phyloP scores from a whole-genome alignment of 805 yeast species.

The Candida namnaoensis region DNA sequence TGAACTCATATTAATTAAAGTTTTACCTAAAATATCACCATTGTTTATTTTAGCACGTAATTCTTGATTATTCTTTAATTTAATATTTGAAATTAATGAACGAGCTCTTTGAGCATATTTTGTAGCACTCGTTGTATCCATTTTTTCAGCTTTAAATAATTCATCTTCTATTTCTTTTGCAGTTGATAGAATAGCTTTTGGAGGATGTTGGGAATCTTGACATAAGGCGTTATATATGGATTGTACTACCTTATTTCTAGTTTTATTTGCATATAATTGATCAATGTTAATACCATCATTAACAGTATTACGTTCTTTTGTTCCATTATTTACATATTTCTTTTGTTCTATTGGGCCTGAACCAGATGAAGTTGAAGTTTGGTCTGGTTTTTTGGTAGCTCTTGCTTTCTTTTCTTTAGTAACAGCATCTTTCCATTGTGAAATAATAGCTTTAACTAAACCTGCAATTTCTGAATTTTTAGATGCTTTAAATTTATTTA shows the following conservation, averaged over 20 bases:
- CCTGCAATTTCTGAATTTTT: conserved; percentile 56
- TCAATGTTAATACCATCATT: conserved; percentile 72
- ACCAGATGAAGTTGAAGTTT: no score
- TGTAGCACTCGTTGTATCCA: conserved; percentile 40
- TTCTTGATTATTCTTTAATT: conserved; percentile 85
- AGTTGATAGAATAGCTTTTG: conserved; percentile 50
- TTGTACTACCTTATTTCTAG: conserved; percentile 76
- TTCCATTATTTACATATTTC: conserved; percentile 38
- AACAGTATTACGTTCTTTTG: conserved; percentile 54
- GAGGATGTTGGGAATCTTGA: conserved; percentile 57
- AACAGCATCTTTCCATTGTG: conserved; percentile 86
- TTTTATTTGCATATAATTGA: conserved; percentile 56
- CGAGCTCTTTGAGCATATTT: conserved; percentile 77
- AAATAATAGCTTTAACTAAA: conserved; percentile 75
- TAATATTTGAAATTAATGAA: conserved; percentile 76
- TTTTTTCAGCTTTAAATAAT: conserved; percentile 53
- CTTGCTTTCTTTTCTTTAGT: conserved; percentile 43
- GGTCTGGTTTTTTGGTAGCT: conserved; percentile 4
- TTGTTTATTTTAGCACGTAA: conserved; percentile 59
- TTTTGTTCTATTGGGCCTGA: conserved; percentile 24
- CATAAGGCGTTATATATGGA: conserved; percentile 89
- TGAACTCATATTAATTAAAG: conserved; percentile 76
- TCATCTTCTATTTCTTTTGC: conserved; percentile 69
- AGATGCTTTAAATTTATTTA: conserved; percentile 74
- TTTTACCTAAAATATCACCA: conserved; percentile 58